A percentile compares a stretch with the other conserved stretches of the same genome.
Conservation (phyloP, 352 stramenopile species). For the Phytophthora nicotianae region DNA sequence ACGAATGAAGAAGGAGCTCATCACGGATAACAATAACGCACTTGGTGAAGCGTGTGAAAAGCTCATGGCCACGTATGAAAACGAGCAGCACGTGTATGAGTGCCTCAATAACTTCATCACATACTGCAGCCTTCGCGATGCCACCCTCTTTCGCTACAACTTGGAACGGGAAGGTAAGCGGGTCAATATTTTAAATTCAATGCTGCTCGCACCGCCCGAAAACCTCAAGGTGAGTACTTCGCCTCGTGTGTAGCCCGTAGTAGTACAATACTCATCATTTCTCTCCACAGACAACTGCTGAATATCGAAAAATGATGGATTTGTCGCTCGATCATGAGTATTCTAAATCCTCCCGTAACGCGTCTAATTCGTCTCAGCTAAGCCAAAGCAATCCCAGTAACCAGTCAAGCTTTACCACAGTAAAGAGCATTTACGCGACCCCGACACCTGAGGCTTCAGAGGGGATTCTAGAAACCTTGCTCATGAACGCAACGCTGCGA, state of each 20-base stretch:
- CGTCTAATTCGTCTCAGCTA: neutral
- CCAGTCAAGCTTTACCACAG: neutral
- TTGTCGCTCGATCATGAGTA: slow-evolving; percentile 35
- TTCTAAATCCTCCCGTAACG: slow-evolving; percentile 8
- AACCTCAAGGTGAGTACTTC: slow-evolving; percentile 45
- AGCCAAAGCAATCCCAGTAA: neutral
- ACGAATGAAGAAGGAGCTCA: slow-evolving; percentile 55
- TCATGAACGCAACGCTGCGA: slow-evolving; percentile 62
- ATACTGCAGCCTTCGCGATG: slow-evolving; percentile 51
- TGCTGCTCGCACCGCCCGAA: slow-evolving; percentile 51
- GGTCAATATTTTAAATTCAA: slow-evolving; percentile 66
- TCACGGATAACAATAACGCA: slow-evolving; percentile 50
- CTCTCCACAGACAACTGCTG: slow-evolving; percentile 34
- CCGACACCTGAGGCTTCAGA: slow-evolving; percentile 14
- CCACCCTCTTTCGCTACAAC: slow-evolving; percentile 54
- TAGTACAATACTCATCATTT: slow-evolving; percentile 1
- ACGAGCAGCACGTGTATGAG: slow-evolving; percentile 77
- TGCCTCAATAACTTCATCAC: slow-evolving; percentile 67
- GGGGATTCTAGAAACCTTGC: slow-evolving; percentile 31
- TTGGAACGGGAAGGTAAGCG: slow-evolving; percentile 57
- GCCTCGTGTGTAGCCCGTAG: neutral
- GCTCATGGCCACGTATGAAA: slow-evolving; percentile 70
- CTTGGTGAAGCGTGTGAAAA: slow-evolving; percentile 63
- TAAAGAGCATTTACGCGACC: slow-evolving; percentile 1
- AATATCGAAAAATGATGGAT: slow-evolving; percentile 49